Base-by-base conservation (phyloP, 2,329 filamentous ascomycete species). In the Cordyceps fumosorosea region DNA sequence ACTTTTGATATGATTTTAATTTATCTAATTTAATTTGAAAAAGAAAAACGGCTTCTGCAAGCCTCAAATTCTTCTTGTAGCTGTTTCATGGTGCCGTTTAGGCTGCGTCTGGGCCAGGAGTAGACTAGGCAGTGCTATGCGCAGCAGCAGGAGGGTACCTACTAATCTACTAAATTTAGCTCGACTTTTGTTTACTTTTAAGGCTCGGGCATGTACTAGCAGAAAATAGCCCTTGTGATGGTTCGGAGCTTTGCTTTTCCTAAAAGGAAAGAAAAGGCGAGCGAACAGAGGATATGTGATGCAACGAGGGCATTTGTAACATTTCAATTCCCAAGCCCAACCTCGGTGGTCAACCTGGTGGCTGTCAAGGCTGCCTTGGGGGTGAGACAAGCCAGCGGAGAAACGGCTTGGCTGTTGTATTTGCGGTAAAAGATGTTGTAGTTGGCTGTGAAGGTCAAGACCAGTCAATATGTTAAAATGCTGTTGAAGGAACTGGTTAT, bases 331-430 rank as follows among this genome's bases (percentile, higher is more conserved):
- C n/a, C 22, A 18, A 45, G 40, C 54, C 40, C 42, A 16, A 48
- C 10, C 40, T 20, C 5, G 16, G 42, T 29, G 24, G 57, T 53
- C 57, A 53, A 40, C 47, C 57, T 11, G 20, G 29, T 37, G 58
- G 48, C 50, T 54, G 18, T 29, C 34, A 18, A 61, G 58, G 42
- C 48, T 55, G 58, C 58, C 58, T 55, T 61, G 58, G 40, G n/a
- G 5, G 50, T 55, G 51, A 61, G 50, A 54, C 51, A 47, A 37
- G 40, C 37, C 18, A n/a, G 57, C 48, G 37, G 40, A 37, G 29
- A 53, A 34, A 44, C 3, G 52, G 34, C 52, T 14, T 14, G 20
- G 52, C 20, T 55, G 22, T 14, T 24, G 3, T 24, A 3, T 54
- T 54, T 37, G 29, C 51, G 51, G n/a, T 40, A 7, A 22, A 40